Conservation (phyloP, 805 yeast genomes). For the Saccharomycopsis sp. region DNA sequence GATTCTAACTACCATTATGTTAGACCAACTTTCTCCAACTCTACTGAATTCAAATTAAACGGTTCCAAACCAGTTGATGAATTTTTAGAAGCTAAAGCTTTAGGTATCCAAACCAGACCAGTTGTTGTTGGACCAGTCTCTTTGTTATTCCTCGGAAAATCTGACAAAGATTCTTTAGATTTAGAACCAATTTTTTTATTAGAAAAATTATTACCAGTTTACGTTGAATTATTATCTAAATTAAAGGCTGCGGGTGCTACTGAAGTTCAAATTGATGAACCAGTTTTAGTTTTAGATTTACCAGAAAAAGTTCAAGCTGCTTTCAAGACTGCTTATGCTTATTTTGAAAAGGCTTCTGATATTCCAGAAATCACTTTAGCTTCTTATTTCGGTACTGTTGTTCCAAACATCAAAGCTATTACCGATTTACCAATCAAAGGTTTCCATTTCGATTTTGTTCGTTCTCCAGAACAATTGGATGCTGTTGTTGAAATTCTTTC, state of each 20-base stretch:
- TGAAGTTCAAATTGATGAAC: constrained; percentile 95
- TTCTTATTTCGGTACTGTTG: constrained; percentile 96
- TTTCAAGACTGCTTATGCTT: constrained; percentile 79
- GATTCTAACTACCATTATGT: constrained; percentile 99
- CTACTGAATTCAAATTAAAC: constrained; percentile 91
- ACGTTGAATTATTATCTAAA: constrained; percentile 79
- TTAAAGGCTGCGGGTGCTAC: constrained; percentile 92
- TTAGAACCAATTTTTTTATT: constrained; percentile 86
- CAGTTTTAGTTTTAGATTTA: constrained; percentile 88
- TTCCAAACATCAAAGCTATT: constrained; percentile 89
- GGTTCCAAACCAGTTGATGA: constrained; percentile 96
- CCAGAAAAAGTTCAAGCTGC: constrained; percentile 76
- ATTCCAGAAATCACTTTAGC: constrained; percentile 76
- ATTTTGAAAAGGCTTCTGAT: constrained; percentile 50
- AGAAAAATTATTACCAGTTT: constrained; percentile 85
- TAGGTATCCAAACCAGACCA: constrained; percentile 96
- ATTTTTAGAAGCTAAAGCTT: constrained; percentile 93
- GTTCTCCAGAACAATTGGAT: constrained; percentile 93
- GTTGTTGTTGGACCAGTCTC: constrained; percentile 96
- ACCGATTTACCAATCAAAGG: constrained; percentile 88
- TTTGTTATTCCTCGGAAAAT: constrained; percentile 89
- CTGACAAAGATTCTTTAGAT: constrained; percentile 95
- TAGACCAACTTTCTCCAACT: constrained; percentile 96
- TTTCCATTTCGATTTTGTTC: constrained; percentile 92
- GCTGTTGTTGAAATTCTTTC: constrained; percentile 60